These are phyloP conservation scores for Calonectria multiphialidica DNA, from an alignment of 2,329 filamentous ascomycete genomes.

Conservation along the genomic window DNA sequence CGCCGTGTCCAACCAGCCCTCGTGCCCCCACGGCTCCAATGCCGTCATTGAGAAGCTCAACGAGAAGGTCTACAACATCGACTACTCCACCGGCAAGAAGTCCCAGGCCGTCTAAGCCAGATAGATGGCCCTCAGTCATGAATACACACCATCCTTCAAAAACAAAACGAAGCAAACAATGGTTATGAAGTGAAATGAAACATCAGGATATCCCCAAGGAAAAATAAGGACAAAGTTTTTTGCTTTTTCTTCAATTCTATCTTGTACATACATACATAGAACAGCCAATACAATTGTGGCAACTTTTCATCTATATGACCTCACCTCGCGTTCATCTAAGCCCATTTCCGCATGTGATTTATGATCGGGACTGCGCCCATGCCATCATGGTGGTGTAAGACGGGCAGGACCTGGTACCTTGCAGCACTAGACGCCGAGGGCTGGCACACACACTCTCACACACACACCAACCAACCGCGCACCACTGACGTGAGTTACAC, in stretches of 20 bases:
- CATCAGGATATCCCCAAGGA: slow-evolving; percentile 35
- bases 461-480: no score
- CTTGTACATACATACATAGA: slow-evolving; percentile 32
- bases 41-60: slow-evolving; percentile 25
- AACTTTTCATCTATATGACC: background rate
- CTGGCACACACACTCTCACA: background rate
- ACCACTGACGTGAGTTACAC: background rate
- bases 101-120: slow-evolving; percentile 33
- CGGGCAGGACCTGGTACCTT: slow-evolving; percentile 2
- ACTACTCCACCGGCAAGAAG: slow-evolving; percentile 61
- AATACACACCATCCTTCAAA: background rate
- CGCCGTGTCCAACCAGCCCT: slow-evolving; percentile 62
- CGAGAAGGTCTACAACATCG: slow-evolving; percentile 62
- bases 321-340: background rate
- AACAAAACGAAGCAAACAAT: slow-evolving; percentile 31
- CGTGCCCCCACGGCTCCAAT: slow-evolving; percentile 61
- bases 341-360: background rate
- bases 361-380: background rate
- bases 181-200: slow-evolving; percentile 33
- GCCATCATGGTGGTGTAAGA: background rate
- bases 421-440: background rate
- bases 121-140: background rate
- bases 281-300: slow-evolving; percentile 14
- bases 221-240: slow-evolving; percentile 24
- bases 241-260: slow-evolving; percentile 31